These are phyloP conservation scores for Gamsiella multidivaricata DNA, from an alignment of 192 early-diverging fungal genomes.

Conservation along the genomic window DNA sequence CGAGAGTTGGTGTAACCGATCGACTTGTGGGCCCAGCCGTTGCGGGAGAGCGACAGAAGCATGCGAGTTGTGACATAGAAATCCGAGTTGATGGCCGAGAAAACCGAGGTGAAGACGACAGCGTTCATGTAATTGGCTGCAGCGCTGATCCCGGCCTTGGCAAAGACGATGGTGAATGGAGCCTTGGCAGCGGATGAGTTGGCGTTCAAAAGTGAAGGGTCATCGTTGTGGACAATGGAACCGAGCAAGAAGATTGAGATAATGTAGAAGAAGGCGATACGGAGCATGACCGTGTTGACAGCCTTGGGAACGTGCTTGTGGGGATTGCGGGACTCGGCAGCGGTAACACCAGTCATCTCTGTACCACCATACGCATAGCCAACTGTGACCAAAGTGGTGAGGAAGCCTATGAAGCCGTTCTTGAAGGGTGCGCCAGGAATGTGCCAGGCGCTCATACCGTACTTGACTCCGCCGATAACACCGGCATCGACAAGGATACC, in stretches of 20 bases:
- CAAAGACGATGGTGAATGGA: slow-evolving; percentile 77
- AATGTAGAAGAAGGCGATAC: slow-evolving; percentile 78
- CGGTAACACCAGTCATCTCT: slow-evolving; percentile 89
- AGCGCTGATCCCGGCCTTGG: slow-evolving; percentile 68
- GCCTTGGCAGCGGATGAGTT: slow-evolving; percentile 63
- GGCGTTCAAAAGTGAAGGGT: slow-evolving; percentile 61
- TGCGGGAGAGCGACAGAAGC: slow-evolving; percentile 77
- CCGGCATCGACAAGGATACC: slow-evolving; percentile 82
- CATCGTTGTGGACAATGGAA: slow-evolving; percentile 68
- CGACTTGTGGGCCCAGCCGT: slow-evolving; percentile 78
- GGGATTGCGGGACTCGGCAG: slow-evolving; percentile 84
- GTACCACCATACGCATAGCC: slow-evolving; percentile 88
- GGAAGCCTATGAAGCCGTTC: slow-evolving; percentile 68
- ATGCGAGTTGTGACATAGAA: slow-evolving; percentile 87
- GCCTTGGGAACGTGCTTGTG: slow-evolving; percentile 76
- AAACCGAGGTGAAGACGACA: too few relatives aligned
- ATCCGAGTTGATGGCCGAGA: too few relatives aligned
- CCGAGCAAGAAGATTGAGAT: slow-evolving; percentile 72
- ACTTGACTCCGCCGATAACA: slow-evolving; percentile 64
- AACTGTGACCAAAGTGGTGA: slow-evolving; percentile 75
- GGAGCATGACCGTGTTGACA: too few relatives aligned
- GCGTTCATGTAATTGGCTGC: slow-evolving; percentile 81
- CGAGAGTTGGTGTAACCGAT: slow-evolving; percentile 70
- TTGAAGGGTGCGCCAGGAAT: slow-evolving; percentile 72
- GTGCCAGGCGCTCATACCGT: slow-evolving; percentile 73